phyloP scores from a whole-genome alignment of 2,329 filamentous ascomycete species.

The Rhexocercosporidium sp. region DNA sequence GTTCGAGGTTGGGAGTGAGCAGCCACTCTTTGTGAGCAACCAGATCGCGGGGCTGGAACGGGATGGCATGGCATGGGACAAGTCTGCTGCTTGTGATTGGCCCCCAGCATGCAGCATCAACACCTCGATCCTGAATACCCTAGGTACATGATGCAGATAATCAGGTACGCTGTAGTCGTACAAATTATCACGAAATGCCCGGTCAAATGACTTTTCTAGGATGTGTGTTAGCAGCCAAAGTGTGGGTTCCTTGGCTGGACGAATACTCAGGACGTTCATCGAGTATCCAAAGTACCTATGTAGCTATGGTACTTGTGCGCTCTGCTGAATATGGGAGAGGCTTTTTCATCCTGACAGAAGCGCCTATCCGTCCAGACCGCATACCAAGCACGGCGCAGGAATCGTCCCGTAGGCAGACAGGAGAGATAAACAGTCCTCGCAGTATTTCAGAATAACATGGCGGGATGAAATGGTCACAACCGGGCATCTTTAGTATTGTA shows the following conservation, averaged over 20 bases:
- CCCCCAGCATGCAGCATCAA: neutral
- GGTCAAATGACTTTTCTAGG: neutral
- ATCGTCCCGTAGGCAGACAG: neutral
- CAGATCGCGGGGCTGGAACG: conserved; percentile 1
- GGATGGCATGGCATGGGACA: neutral
- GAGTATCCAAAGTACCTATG: too few relatives aligned
- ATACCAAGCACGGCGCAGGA: neutral
- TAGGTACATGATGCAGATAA: neutral
- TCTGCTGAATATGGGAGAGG: neutral
- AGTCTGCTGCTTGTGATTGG: conserved; percentile 2
- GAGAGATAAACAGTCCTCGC: neutral
- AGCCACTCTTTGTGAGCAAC: neutral
- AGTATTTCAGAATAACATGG: neutral
- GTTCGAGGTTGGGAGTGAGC: neutral
- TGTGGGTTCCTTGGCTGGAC: neutral
- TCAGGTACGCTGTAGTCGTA: conserved; percentile 7
- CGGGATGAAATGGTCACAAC: neutral
- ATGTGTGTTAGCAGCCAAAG: neutral
- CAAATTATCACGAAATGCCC: neutral
- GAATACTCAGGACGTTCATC: neutral
- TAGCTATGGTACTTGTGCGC: too few relatives aligned
- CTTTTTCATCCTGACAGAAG: neutral
- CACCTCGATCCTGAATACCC: neutral
- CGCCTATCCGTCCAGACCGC: neutral
- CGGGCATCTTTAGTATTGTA: neutral